Evolutionary conservation across 2,329 filamentous ascomycete genomes (phyloP).

Genomic region (Bipolaris zeicola): DNA sequence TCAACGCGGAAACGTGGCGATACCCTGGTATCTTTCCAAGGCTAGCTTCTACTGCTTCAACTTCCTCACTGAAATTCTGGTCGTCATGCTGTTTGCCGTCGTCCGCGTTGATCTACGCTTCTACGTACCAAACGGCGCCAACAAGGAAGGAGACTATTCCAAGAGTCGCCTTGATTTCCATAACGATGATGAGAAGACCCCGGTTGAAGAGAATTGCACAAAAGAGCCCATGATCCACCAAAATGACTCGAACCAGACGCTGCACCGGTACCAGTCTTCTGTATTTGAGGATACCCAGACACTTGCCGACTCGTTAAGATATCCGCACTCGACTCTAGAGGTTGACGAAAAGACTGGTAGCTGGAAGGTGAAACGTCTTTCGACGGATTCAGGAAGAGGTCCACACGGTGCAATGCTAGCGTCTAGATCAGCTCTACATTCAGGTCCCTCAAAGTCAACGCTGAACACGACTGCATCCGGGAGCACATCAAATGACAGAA

Average conservation of each 20-base stretch:
- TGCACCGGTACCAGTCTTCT: constrained; percentile 37
- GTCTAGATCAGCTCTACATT: constrained; percentile 14
- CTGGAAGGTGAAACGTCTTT: constrained; percentile 42
- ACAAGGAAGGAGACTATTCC: constrained; percentile 47
- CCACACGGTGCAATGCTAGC: constrained; percentile 17
- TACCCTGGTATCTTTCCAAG: constrained; percentile 73
- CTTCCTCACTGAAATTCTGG: constrained; percentile 73
- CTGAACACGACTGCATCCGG: constrained; percentile 12
- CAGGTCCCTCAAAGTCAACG: constrained; percentile 13
- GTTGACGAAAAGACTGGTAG: constrained; percentile 38
- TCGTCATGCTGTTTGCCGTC: constrained; percentile 70
- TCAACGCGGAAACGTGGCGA: constrained; percentile 46
- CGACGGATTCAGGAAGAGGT: constrained; percentile 22
- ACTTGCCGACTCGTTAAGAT: constrained; percentile 42
- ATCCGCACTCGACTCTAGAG: constrained; percentile 39
- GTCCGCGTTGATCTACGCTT: constrained; percentile 77
- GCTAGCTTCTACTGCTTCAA: constrained; percentile 81
- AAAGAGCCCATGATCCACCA: constrained; percentile 11
- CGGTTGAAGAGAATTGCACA: constrained; percentile 8
- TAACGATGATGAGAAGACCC: constrained; percentile 30
- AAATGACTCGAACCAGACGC: constrained; percentile 35
- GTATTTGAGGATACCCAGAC: constrained; percentile 42
- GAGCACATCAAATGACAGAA: constrained; percentile 24
- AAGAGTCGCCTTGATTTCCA: constrained; percentile 30
- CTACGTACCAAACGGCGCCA: constrained; percentile 73